Conservation (phyloP, 345 rosid species). For the Eucalyptus erythrocorys region DNA sequence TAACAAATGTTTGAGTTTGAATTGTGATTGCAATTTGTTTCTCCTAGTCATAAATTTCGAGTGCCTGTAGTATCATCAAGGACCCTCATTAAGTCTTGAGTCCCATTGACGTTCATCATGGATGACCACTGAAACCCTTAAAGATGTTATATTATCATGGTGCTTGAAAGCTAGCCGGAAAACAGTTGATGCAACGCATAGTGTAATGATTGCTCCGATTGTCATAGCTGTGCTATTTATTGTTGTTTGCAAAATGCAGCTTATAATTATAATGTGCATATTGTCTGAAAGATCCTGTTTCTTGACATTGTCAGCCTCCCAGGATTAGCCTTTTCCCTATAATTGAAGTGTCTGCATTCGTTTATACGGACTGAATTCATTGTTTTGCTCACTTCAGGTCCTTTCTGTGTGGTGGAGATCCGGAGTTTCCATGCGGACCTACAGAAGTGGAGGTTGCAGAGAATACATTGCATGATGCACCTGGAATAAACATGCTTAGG, state of each 20-base stretch:
- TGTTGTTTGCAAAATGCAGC: neutral
- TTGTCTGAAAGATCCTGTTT: neutral
- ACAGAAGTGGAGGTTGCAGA: too few relatives aligned
- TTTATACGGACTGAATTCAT: neutral
- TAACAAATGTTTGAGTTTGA: neutral
- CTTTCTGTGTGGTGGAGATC: slow-evolving; percentile 70
- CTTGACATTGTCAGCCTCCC: neutral
- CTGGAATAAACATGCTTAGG: too few relatives aligned
- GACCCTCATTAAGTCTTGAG: neutral
- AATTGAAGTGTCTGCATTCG: neutral
- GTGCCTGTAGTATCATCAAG: neutral
- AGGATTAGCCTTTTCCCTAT: neutral
- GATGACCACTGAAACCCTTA: neutral
- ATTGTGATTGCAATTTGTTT: neutral
- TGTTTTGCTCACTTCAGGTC: slow-evolving; percentile 24
- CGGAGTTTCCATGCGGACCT: too few relatives aligned
- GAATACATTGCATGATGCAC: too few relatives aligned
- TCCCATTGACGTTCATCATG: neutral
- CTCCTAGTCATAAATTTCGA: neutral
- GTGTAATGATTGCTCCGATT: neutral
- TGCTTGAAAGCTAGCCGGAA: neutral
- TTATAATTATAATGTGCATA: neutral
- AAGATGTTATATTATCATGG: neutral
- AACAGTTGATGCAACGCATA: neutral
- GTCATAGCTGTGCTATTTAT: neutral